These are phyloP conservation scores for Eutrema yunnanense DNA, from an alignment of 345 rosid genomes.

Conservation along the genomic window DNA sequence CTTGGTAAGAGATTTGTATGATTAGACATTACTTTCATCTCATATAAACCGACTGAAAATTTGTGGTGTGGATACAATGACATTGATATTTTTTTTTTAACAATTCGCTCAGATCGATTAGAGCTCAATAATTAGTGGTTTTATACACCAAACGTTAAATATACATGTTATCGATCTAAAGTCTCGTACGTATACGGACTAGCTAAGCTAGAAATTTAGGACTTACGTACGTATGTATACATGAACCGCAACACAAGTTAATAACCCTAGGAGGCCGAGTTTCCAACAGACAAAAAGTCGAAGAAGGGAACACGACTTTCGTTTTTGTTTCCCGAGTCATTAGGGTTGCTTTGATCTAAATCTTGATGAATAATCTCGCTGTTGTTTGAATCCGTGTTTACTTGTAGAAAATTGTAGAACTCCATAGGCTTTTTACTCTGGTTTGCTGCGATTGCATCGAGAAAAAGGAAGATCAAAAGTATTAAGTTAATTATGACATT, in stretches of 20 bases:
- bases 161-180: slow-evolving; percentile 3
- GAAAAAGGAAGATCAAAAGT: not conserved
- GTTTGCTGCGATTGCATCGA: not conserved
- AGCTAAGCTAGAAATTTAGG: slow-evolving; percentile 9
- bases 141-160: slow-evolving; percentile 10
- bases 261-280: slow-evolving; percentile 27
- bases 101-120: not conserved
- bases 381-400: slow-evolving; percentile 49
- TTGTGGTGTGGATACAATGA: not conserved
- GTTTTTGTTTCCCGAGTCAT: slow-evolving; percentile 3
- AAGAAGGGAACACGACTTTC: slow-evolving; percentile 36
- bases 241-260: not conserved
- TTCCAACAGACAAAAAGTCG: slow-evolving; percentile 57
- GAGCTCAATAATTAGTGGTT: slow-evolving; percentile 8
- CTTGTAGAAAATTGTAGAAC: slow-evolving; percentile 69
- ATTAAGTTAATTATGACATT: not conserved
- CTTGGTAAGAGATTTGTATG: not conserved
- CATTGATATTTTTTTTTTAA: not conserved
- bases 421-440: slow-evolving; percentile 29
- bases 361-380: slow-evolving; percentile 53
- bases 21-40: not conserved
- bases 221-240: not conserved
- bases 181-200: slow-evolving; percentile 20
- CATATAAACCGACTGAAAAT: not conserved
- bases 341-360: slow-evolving; percentile 23